Percentiles rank a stretch among this genome's conserved stretches.
Conservation (phyloP, 2,329 filamentous ascomycete genomes). For the Colletotrichum scovillei region DNA sequence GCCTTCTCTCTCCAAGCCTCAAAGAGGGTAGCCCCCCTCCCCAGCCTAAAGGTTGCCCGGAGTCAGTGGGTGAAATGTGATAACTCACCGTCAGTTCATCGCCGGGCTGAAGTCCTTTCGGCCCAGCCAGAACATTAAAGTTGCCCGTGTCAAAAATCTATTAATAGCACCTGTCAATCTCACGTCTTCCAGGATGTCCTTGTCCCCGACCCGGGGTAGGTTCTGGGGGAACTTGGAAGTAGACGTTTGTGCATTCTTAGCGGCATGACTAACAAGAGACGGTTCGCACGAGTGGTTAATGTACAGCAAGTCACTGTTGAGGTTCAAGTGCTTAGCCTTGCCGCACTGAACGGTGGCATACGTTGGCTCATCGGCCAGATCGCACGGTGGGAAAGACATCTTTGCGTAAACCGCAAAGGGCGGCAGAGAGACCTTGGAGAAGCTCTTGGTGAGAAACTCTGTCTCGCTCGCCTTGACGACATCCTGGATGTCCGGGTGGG, state of each 20-base stretch:
- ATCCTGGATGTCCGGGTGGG: slow-evolving; percentile 68
- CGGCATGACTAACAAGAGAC: slow-evolving; percentile 63
- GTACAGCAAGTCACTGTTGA: slow-evolving; percentile 75
- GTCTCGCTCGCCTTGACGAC: slow-evolving; percentile 62
- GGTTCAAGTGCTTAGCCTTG: slow-evolving; percentile 65
- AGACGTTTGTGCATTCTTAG: not conserved
- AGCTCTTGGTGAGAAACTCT: slow-evolving; percentile 70
- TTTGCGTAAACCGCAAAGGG: slow-evolving; percentile 76
- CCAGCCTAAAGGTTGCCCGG: not conserved
- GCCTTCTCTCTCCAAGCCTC: not conserved
- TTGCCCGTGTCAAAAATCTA: slow-evolving; percentile 71
- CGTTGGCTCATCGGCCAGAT: slow-evolving; percentile 63
- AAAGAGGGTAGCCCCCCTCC: no score
- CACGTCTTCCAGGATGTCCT: slow-evolving; percentile 12
- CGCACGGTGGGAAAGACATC: slow-evolving; percentile 73
- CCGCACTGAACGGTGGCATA: slow-evolving; percentile 74
- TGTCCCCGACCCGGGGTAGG: slow-evolving; percentile 8
- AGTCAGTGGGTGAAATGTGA: not conserved
- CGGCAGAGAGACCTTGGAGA: slow-evolving; percentile 65
- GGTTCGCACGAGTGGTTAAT: slow-evolving; percentile 77
- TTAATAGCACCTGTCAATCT: slow-evolving; percentile 25
- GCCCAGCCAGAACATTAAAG: slow-evolving; percentile 68
- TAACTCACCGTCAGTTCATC: slow-evolving; percentile 67
- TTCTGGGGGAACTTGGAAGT: not conserved
- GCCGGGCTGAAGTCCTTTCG: slow-evolving; percentile 63